A percentile compares a stretch with the other conserved stretches of the same genome.
Evolutionary conservation across 345 rosid species (phyloP).

Genomic region (Lepidium aucheri): DNA sequence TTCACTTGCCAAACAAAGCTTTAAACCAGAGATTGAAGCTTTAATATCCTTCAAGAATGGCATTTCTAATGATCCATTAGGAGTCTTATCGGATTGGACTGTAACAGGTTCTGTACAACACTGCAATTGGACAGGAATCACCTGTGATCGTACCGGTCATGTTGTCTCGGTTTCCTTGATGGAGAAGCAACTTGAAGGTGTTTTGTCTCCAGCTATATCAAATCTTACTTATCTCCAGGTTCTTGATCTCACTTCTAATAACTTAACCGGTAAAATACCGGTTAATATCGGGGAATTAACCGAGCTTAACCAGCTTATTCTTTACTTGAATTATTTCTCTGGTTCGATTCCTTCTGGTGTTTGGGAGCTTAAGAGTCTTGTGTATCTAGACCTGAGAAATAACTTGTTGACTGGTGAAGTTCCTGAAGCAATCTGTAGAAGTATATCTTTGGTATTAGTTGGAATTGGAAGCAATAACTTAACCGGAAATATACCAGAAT

Average conservation of each 20-base stretch:
- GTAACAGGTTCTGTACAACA: constrained; percentile 36
- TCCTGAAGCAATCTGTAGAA: constrained; percentile 48
- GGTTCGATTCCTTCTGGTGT: constrained; percentile 58
- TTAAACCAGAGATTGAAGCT: constrained; percentile 43
- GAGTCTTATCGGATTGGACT: constrained; percentile 50
- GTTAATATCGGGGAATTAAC: constrained; percentile 48
- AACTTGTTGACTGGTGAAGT: constrained; percentile 54
- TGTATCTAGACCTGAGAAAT: constrained; percentile 46
- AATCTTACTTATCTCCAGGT: constrained; percentile 82
- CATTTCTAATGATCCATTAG: constrained; percentile 50
- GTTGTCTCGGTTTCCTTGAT: constrained; percentile 43
- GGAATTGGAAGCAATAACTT: constrained; percentile 50
- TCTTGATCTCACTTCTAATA: constrained; percentile 69
- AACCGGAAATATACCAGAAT: constrained; percentile 44
- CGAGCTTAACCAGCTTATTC: constrained; percentile 38
- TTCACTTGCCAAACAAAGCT: constrained; percentile 27
- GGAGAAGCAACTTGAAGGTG: constrained; percentile 63
- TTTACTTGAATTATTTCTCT: constrained; percentile 47
- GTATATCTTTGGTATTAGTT: constrained; percentile 42
- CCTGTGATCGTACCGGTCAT: constrained; percentile 40
- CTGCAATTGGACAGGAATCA: constrained; percentile 81
- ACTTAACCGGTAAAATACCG: constrained; percentile 53
- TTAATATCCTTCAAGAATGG: constrained; percentile 50
- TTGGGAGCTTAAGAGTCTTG: constrained; percentile 47
- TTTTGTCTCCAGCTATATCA: constrained; percentile 52